Evolutionary conservation across 768 basidiomycete genomes (phyloP), one percentile per base, ranked within the genome.

Genomic region (Tylopilus balloui): DNA sequence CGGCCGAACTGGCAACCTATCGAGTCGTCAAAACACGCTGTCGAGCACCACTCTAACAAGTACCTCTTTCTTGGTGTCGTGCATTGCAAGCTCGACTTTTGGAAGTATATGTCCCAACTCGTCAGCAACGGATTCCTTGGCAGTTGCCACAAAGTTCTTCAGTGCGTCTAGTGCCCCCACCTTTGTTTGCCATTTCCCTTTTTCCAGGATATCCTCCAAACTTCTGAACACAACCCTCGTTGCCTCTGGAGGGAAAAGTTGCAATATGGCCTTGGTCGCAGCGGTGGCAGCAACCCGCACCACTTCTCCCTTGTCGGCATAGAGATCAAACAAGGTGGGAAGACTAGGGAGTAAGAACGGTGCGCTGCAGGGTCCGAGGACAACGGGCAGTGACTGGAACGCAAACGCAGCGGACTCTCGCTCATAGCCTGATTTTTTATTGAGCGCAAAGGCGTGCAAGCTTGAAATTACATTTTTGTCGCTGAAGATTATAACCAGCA

Each of bases 11-110:
- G 12, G 92, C 86, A 27, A 97, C 92, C 92, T 92, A 48, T 17
- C 7, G 29, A 7, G 21, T 42, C 38, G 38, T 66, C 36, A 60
- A 52, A 45, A 23, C 44, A 15, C n/a, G 14, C 35, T n/a, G 34
- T 35, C 19, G 19, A 39, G 13, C 20, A 28, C 31, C 11, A 37
- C 77, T 58, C 37, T 25, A 35, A 47, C 29, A 17, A 23, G 23
- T 52, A 92, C 93, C 79, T 98, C 95, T 59, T 80, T 70, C 69
- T 98, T 98, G 50, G 95, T 97, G 70, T 98, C 95, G 60, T 95
- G 91, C 93, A 98, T 93, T 6, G 92, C 84, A 29, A 72, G 73
- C 65, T 94, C 92, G 12, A 98, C 83, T 60, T 82, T 85, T 17
- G 94, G 94, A 40, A 98, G 78, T 38, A 89, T 80, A 10, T 73